Base-by-base conservation (phyloP, 495 filamentous ascomycete species). In the Xylaria telfairii region DNA sequence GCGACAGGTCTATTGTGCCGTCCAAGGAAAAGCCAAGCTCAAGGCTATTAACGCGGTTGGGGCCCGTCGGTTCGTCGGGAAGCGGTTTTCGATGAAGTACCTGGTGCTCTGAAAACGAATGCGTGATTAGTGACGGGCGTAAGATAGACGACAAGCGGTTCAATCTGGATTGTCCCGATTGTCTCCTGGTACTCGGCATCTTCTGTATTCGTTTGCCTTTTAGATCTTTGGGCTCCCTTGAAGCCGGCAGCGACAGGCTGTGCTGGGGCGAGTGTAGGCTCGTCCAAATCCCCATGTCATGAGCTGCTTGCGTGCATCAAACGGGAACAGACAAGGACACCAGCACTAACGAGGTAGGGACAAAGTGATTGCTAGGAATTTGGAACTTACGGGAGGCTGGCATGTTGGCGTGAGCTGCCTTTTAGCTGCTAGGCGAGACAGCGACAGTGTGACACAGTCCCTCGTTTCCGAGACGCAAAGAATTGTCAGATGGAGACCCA, bases 121-220 rank as follows among this genome's bases (percentile, higher is more conserved):
- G 51, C 44, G 42, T 72, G 54, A 74, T 79, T 67, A 79, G 77
- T 71, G 77, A 76, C 19, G 77, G 77, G 44, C 41, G 61, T 9
- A 77, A 74, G 65, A 75, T 74, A 28, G 75, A 72, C 44, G 77
- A 77, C 70, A 74, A 66, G 63, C 72, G 75, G 49, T 74, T 71
- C 8, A 79, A 67, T 68, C 74, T 73, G 42, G 75, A 76, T 39
- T 65, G 77, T 54, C 68, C 34, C 53, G 75, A 73, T 30, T 63
- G 77, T 54, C 68, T 21, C 54, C 56, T 75, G 37, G 10, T 53
- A 21, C 32, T 44, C 57, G 57, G 44, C 57, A 69, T 54, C 13
- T 39, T 37, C 68, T 57, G 34, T n/a, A 24, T 41, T n/a, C 32
- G 59, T 21, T 32, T 30, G 46, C 46, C 32, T 69, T 32, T 32